A percentile compares a stretch with the other conserved stretches of the same genome.
phyloP scores from a whole-genome alignment of 352 stramenopile species.

The Phytophthora podocarpi region DNA sequence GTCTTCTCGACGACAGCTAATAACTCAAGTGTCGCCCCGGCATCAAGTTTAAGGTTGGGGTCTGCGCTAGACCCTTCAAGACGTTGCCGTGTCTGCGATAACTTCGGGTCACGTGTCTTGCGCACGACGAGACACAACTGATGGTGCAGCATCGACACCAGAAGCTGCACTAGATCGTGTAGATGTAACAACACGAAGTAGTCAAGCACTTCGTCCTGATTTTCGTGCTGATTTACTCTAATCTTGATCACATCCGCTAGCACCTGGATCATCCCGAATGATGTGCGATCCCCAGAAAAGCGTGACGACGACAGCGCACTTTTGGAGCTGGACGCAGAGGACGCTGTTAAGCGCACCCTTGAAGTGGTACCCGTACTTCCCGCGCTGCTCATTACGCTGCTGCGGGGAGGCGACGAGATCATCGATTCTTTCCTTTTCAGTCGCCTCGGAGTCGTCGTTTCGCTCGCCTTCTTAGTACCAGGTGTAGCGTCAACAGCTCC shows the following conservation, averaged over 20 bases:
- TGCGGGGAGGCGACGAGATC: constrained; percentile 59
- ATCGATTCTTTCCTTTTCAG: constrained; percentile 76
- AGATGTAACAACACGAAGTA: constrained; percentile 58
- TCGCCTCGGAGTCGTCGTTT: constrained; percentile 4
- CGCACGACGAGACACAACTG: constrained; percentile 61
- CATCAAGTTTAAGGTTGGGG: constrained; percentile 27
- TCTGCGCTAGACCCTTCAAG: constrained; percentile 22
- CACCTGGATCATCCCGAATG: constrained; percentile 71
- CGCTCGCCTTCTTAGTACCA: constrained; percentile 11
- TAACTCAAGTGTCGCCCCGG: constrained; percentile 25
- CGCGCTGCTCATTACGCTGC: constrained; percentile 4
- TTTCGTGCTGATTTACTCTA: constrained; percentile 40
- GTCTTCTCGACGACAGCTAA: constrained; percentile 33
- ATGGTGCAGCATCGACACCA: constrained; percentile 79
- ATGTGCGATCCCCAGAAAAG: constrained; percentile 71
- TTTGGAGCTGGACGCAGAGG: constrained; percentile 18
- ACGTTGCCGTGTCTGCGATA: constrained; percentile 59
- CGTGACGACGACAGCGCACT: constrained; percentile 32
- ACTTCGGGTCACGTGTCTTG: constrained; percentile 66
- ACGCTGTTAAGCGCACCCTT: constrained; percentile 5
- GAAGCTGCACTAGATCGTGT: constrained; percentile 53
- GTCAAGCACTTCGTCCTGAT: constrained; percentile 44
- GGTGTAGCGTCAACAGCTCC: neutral
- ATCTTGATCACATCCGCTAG: constrained; percentile 55
- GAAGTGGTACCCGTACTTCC: constrained; percentile 6